phyloP scores from a whole-genome alignment of 148 eudicot genomes.

The Hydrangea macrophylla region DNA sequence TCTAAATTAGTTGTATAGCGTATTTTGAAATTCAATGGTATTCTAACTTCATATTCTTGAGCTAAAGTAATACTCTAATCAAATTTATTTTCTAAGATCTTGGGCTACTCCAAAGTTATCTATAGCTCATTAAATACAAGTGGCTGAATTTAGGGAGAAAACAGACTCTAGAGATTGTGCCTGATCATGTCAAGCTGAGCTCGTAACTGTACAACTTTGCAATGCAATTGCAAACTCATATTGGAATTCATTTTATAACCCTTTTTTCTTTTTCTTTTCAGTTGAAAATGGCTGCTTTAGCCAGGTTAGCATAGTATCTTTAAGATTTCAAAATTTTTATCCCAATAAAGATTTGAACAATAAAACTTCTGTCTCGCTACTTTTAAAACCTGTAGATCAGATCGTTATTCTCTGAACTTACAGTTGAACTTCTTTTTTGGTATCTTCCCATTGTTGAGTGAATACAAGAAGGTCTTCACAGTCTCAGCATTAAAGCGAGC shows the following conservation, averaged over 20 bases:
- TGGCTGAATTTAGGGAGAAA: not conserved
- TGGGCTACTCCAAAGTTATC: not conserved
- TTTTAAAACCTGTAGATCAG: not conserved
- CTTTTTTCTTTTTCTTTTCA: no score
- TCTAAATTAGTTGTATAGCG: not conserved
- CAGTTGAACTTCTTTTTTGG: constrained; percentile 94
- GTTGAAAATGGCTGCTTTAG: not conserved
- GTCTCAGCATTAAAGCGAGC: constrained; percentile 92
- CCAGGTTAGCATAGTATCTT: not conserved
- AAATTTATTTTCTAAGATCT: not conserved
- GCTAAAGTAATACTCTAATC: not conserved
- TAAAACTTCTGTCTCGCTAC: not conserved
- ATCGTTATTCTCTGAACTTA: constrained; percentile 32
- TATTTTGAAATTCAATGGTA: not conserved
- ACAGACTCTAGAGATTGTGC: not conserved
- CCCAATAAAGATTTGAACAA: not conserved
- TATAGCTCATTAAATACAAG: not conserved
- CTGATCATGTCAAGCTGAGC: not conserved
- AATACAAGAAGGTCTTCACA: constrained; percentile 81
- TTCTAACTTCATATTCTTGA: not conserved
- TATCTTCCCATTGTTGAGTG: constrained; percentile 74
- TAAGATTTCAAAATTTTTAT: not conserved
- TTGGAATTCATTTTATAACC: not conserved
- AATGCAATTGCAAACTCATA: not conserved
- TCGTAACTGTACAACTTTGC: not conserved